Percentiles rank a stretch among this genome's conserved stretches.
Evolutionary conservation across 768 basidiomycete species (phyloP).

Genomic region (Mycena maculata): DNA sequence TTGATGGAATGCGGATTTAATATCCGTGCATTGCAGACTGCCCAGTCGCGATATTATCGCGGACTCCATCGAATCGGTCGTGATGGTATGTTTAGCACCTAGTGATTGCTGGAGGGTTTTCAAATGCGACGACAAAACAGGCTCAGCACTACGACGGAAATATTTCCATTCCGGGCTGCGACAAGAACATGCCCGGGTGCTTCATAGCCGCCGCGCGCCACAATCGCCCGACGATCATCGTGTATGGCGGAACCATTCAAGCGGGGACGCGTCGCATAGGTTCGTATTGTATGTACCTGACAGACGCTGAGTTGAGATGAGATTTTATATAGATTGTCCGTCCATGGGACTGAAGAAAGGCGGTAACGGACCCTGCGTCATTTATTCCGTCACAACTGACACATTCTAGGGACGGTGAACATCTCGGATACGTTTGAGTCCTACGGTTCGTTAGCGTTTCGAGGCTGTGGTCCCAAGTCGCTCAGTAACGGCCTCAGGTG

Average conservation of each 20-base stretch:
- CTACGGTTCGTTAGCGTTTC: conserved; percentile 63
- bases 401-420: conserved; percentile 62
- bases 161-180: conserved; percentile 88
- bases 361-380: conserved; percentile 51
- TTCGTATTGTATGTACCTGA: conserved; percentile 30
- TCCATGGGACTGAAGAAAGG: conserved; percentile 82
- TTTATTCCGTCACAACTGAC: neutral
- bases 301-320: conserved; percentile 40
- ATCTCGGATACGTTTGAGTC: conserved; percentile 89
- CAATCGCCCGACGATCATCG: conserved; percentile 88
- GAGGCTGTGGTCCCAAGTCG: too few species aligned
- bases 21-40: conserved; percentile 57
- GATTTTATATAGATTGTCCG: conserved; percentile 74
- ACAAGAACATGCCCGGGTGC: conserved; percentile 94
- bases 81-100: conserved; percentile 15
- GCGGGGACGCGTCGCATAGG: conserved; percentile 78
- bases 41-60: conserved; percentile 92
- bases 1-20: neutral
- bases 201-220: conserved; percentile 88
- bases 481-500: too few species aligned
- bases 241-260: conserved; percentile 90
- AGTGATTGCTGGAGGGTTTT: conserved; percentile 65
- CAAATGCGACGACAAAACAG: conserved; percentile 48
- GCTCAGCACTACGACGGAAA: conserved; percentile 92
- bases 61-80: conserved; percentile 81